These are phyloP conservation scores for Plasmodium falciparum DNA, from an alignment of 169 alveolate genomes.

Conservation along the genomic window DNA sequence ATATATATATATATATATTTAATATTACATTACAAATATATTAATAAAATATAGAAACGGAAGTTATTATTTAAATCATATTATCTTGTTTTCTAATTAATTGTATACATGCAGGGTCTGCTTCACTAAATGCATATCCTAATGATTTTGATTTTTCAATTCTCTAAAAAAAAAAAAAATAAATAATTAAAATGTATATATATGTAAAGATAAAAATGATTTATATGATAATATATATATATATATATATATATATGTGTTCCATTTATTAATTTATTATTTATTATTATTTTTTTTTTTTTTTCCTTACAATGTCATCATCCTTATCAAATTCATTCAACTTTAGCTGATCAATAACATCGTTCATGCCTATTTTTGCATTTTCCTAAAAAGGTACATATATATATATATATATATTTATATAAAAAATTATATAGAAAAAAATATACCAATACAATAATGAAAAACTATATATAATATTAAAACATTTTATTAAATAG, in stretches of 20 bases:
- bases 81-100: slow-evolving; percentile 72
- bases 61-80: slow-evolving; percentile 18
- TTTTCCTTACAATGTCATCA: slow-evolving; percentile 10
- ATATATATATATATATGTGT: not conserved
- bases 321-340: slow-evolving; percentile 12
- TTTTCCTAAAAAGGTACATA: slow-evolving; percentile 22
- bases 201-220: not conserved
- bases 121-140: slow-evolving; percentile 77
- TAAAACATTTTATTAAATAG: not conserved
- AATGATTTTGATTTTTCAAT: slow-evolving; percentile 32
- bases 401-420: not conserved
- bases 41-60: not conserved
- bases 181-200: not conserved
- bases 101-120: slow-evolving; percentile 71
- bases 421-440: no score
- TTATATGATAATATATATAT: not conserved
- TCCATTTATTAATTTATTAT: not conserved
- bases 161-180: slow-evolving; percentile 19
- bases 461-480: not conserved
- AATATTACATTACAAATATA: not conserved
- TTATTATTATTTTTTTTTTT: not conserved
- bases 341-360: slow-evolving; percentile 5
- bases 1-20: not conserved
- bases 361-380: slow-evolving; percentile 4
- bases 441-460: no score